Base-by-base conservation (phyloP, 495 filamentous ascomycete species). In the Penicillium ochrochloron region DNA sequence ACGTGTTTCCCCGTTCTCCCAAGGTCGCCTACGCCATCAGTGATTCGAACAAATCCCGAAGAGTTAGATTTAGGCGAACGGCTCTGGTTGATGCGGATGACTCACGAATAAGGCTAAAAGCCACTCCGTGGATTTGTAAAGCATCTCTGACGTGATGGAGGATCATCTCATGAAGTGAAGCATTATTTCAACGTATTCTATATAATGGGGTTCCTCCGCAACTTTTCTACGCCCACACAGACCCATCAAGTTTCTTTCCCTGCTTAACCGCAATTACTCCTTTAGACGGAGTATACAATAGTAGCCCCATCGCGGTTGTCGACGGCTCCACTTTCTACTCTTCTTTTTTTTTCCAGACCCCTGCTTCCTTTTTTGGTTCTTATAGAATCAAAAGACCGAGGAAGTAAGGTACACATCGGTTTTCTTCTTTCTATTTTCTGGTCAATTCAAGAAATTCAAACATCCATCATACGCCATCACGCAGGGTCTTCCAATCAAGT, bases 301-400 rank as follows among this genome's bases (percentile, higher is more conserved):
- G 5, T 8, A 60, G 23, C 44, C 33, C 39, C 60, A 53, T 41
- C 50, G 67, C 70, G 69, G 66, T 72, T 74, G 65, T 70, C 63
- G 34, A 68, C 69, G 70, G 69, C 69, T 71, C 71, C 71, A 73
- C 71, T 66, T 60, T 66, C 54, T 66, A 66, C 65, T 64, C 14
- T 29, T 57, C 55, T 60, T 64, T 64, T 62, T 62, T 63, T 33
- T 61, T 21, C 15, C n/a, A 5, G 39, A 33, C 7, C 17, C 14
- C 33, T 54, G 46, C 51, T 59, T 27, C 25, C 21, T 31, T 27
- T 54, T 42, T 46, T 17, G 25, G 44, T 29, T 41, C 35, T 57
- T 54, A 44, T 35, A 33, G 29, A 34, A 54, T 34, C 25, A 52
- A 31, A 46, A 31, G 9, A 5, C 37, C 44, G 33, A 23, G 25